A percentile compares a stretch with the other conserved stretches of the same genome.
Evolutionary conservation across 2,329 filamentous ascomycete species (phyloP).

Genomic region (Talaromyces sp.): DNA sequence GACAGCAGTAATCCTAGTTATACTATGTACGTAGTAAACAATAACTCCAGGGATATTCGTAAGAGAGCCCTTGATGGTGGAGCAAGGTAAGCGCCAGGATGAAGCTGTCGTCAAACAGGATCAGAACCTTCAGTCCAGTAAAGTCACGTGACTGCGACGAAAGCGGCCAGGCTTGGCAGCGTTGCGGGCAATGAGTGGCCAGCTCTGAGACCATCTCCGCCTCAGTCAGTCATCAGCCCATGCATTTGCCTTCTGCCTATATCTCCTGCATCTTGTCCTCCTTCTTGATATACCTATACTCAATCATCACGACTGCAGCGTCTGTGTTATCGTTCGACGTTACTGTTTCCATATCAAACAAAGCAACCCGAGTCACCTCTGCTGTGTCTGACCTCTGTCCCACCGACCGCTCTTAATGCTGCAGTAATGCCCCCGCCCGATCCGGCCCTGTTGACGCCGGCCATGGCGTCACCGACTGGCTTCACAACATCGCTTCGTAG

Average conservation of each 20-base stretch:
- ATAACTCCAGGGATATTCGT: not conserved
- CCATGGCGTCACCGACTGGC: constrained; percentile 20
- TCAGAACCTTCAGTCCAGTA: not conserved
- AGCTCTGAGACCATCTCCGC: not conserved
- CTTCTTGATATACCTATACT: not conserved
- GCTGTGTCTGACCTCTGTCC: not conserved
- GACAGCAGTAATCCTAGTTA: not conserved
- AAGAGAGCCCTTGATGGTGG: not conserved
- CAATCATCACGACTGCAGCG: not conserved
- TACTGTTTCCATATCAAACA: not conserved
- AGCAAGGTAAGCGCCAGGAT: not conserved
- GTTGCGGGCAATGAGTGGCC: not conserved
- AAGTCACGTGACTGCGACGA: constrained; percentile 9
- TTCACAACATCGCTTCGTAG: constrained; percentile 13
- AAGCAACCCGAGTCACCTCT: not conserved
- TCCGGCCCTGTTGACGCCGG: constrained; percentile 14
- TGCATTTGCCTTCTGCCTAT: constrained; percentile 10
- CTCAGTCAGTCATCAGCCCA: not conserved
- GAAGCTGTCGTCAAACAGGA: not conserved
- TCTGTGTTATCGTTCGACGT: not conserved
- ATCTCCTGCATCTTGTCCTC: not conserved
- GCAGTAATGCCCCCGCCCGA: constrained; percentile 19
- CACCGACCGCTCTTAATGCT: constrained; percentile 15
- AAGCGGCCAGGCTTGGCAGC: constrained; percentile 6
- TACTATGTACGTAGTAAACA: not conserved